Evolutionary conservation across 2,329 filamentous ascomycete genomes (phyloP).

Genomic region (Pseudogymnoascus sp.): DNA sequence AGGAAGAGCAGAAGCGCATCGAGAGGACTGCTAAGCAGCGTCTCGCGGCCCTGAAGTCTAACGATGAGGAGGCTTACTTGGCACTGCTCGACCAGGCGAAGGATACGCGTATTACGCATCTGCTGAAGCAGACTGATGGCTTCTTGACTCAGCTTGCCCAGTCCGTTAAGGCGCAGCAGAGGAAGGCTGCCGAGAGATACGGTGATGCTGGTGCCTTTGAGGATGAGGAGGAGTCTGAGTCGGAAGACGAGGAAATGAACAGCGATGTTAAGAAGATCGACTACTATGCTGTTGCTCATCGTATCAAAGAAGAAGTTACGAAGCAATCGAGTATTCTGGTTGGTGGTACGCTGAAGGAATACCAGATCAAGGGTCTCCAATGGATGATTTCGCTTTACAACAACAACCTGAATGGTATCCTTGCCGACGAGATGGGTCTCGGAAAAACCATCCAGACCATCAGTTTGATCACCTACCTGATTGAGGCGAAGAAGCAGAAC

Average conservation of each 20-base stretch:
- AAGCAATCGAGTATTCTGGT: conserved; percentile 80
- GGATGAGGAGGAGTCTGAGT: conserved; percentile 56
- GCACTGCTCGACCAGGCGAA: conserved; percentile 97
- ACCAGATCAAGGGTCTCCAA: conserved; percentile 95
- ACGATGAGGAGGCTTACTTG: conserved; percentile 98
- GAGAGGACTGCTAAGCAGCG: conserved; percentile 98
- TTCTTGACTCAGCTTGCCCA: conserved; percentile 94
- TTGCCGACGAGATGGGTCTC: conserved; percentile 99
- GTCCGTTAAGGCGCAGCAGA: conserved; percentile 90
- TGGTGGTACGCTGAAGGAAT: conserved; percentile 90
- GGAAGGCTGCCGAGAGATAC: conserved; percentile 72
- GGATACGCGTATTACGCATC: conserved; percentile 96
- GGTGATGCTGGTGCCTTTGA: conserved; percentile 48
- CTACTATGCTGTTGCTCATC: conserved; percentile 97
- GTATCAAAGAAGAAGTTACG: conserved; percentile 85
- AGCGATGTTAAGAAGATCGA: conserved; percentile 78
- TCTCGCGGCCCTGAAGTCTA: conserved; percentile 96
- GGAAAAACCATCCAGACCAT: conserved; percentile 99
- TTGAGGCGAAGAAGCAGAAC: conserved; percentile 86
- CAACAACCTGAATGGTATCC: conserved; percentile 98
- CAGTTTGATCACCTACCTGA: conserved; percentile 92
- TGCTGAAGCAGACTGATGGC: conserved; percentile 93
- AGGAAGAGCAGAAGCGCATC: conserved; percentile 97
- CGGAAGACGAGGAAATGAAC: conserved; percentile 63
- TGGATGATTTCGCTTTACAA: conserved; percentile 99